Conservation (phyloP, 306 rosid genomes). For the Luffa aegyptiaca region DNA sequence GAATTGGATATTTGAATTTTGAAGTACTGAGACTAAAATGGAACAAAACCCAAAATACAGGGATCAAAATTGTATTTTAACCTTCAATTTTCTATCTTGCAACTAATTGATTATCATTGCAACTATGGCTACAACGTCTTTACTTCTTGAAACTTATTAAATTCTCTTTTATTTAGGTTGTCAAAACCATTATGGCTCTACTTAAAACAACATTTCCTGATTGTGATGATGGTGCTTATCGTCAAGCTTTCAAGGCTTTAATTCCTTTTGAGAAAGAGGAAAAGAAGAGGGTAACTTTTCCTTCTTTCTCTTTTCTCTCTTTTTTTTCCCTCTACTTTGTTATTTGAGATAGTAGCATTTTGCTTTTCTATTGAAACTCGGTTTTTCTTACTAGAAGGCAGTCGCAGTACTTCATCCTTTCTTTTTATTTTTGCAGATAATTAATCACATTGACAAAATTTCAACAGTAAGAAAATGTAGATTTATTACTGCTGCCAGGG, state of each 20-base stretch:
- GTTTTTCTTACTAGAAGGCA: background rate
- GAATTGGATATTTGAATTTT: too few relatives aligned
- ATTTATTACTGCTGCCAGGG: constrained; percentile 65
- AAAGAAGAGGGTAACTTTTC: constrained; percentile 55
- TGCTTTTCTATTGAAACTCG: background rate
- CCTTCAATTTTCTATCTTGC: background rate
- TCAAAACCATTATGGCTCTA: constrained; percentile 70
- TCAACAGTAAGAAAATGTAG: constrained; percentile 64
- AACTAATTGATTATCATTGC: background rate
- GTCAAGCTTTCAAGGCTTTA: constrained; percentile 73
- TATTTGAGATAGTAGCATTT: background rate
- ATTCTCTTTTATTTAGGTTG: constrained; percentile 45
- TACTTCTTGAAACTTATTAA: background rate
- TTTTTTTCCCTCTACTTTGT: constrained; percentile 8
- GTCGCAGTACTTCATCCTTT: constrained; percentile 5
- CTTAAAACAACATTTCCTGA: constrained; percentile 60
- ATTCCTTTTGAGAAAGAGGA: constrained; percentile 76
- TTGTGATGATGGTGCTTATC: constrained; percentile 69
- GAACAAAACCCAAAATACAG: too few relatives aligned
- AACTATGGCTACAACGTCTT: background rate
- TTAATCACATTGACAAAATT: constrained; percentile 71
- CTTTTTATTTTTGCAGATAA: constrained; percentile 40
- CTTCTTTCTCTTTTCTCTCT: background rate
- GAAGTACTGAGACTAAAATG: too few relatives aligned
- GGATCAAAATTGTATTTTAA: too few relatives aligned